Evolutionary conservation across 2,329 filamentous ascomycete genomes (phyloP).

Genomic region (Alternaria arborescens): DNA sequence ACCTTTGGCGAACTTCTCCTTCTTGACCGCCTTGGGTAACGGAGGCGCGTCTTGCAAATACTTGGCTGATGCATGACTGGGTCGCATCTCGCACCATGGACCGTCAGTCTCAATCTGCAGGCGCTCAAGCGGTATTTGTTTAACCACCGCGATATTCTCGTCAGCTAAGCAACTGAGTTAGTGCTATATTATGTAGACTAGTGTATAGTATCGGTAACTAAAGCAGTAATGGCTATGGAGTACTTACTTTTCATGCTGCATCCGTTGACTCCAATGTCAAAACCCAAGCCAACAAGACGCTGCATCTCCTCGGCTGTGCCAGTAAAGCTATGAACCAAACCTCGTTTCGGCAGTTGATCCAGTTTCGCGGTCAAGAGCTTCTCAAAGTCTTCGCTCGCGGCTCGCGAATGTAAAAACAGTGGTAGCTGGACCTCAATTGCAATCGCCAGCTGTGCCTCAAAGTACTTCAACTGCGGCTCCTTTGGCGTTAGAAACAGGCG

Average conservation of each 20-base stretch:
- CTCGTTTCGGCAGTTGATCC: slow-evolving; percentile 73
- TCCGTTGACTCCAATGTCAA: slow-evolving; percentile 95
- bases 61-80: slow-evolving; percentile 84
- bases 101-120: slow-evolving; percentile 97
- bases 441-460: slow-evolving; percentile 81
- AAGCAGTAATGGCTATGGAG: slow-evolving; percentile 1
- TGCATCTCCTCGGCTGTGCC: slow-evolving; percentile 86
- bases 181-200: background rate
- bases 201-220: background rate
- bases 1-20: slow-evolving; percentile 90
- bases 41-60: slow-evolving; percentile 74
- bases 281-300: slow-evolving; percentile 78
- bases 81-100: slow-evolving; percentile 93
- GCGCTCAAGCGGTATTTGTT: slow-evolving; percentile 76
- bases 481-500: slow-evolving; percentile 82
- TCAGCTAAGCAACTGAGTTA: slow-evolving; percentile 33
- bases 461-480: slow-evolving; percentile 83
- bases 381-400: slow-evolving; percentile 81
- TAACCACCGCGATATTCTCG: slow-evolving; percentile 85
- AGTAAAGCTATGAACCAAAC: slow-evolving; percentile 94
- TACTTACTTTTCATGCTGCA: slow-evolving; percentile 84
- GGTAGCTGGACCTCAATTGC: slow-evolving; percentile 81
- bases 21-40: slow-evolving; percentile 86
- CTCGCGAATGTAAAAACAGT: slow-evolving; percentile 90
- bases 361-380: slow-evolving; percentile 70